These are phyloP conservation scores for Podaxis sp. DNA, from an alignment of 768 basidiomycete species.

Conservation along the genomic window DNA sequence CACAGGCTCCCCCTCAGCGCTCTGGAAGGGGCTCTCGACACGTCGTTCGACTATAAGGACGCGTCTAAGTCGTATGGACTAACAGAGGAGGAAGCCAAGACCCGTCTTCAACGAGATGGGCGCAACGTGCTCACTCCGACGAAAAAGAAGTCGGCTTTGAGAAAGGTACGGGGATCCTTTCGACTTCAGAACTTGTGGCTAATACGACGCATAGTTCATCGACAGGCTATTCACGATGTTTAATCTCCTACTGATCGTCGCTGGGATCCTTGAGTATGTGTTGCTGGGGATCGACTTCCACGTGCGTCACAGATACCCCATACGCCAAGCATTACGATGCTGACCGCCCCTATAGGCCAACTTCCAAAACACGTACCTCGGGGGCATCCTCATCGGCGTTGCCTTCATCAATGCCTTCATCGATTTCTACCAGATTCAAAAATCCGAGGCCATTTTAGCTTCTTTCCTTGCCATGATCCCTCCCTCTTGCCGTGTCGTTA, in stretches of 20 bases:
- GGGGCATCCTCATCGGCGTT: conserved; percentile 64
- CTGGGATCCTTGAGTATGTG: conserved; percentile 65
- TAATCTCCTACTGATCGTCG: conserved; percentile 65
- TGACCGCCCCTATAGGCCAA: conserved; percentile 39
- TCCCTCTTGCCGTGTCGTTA: conserved; percentile 61
- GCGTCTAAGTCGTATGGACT: conserved; percentile 51
- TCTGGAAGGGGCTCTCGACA: conserved; percentile 40
- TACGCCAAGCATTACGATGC: neutral
- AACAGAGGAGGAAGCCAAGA: conserved; percentile 48
- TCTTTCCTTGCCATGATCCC: conserved; percentile 76
- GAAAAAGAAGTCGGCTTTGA: conserved; percentile 61
- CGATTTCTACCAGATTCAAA: conserved; percentile 72
- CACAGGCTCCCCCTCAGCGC: conserved; percentile 45
- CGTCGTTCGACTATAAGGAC: conserved; percentile 52
- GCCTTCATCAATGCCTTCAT: conserved; percentile 70
- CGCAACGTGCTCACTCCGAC: conserved; percentile 65
- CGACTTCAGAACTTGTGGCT: neutral
- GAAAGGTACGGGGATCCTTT: conserved; percentile 43
- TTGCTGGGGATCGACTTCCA: conserved; percentile 62
- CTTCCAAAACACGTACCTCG: conserved; percentile 66
- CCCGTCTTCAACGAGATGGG: conserved; percentile 54
- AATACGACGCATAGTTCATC: conserved; percentile 44
- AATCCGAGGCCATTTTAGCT: conserved; percentile 69
- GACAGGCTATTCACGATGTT: conserved; percentile 64
- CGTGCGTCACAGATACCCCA: conserved; percentile 26